phyloP scores from a whole-genome alignment of 768 basidiomycete genomes.

The Pluteus cervinus region DNA sequence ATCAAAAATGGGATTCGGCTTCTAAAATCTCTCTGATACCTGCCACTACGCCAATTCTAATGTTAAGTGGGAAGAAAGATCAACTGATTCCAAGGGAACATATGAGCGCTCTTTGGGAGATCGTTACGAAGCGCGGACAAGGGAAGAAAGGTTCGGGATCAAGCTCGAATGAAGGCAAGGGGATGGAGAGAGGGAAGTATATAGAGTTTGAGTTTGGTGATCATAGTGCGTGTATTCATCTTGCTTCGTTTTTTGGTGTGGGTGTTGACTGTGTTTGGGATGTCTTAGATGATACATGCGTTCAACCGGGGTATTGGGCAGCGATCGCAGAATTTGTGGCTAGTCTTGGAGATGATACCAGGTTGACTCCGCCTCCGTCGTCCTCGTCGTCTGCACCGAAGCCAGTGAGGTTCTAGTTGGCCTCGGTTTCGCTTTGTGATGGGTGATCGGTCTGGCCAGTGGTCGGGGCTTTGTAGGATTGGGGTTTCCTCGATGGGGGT shows the following conservation, averaged over 20 bases:
- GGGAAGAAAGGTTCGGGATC: conserved; percentile 30
- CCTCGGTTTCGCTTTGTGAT: neutral
- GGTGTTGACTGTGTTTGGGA: conserved; percentile 1
- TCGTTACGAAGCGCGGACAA: conserved; percentile 49
- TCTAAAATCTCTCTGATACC: conserved; percentile 61
- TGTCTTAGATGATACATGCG: conserved; percentile 45
- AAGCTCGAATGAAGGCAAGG: conserved; percentile 41
- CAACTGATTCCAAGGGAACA: conserved; percentile 71
- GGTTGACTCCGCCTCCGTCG: neutral
- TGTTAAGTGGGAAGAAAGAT: conserved; percentile 72
- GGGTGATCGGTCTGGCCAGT: neutral
- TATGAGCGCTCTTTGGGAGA: conserved; percentile 70
- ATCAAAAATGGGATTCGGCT: conserved; percentile 84
- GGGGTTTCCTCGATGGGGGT: neutral
- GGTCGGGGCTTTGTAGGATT: neutral
- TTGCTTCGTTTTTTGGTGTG: neutral
- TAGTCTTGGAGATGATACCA: conserved; percentile 9
- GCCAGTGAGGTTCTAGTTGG: neutral
- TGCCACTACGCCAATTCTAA: conserved; percentile 63
- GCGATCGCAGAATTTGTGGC: conserved; percentile 43
- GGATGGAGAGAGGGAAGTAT: conserved; percentile 48
- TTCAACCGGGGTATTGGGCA: conserved; percentile 49
- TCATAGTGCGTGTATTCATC: conserved; percentile 39
- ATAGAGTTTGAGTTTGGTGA: conserved; percentile 48
- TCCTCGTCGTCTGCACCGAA: neutral